Base-by-base conservation (phyloP, 306 rosid genomes). In the Morella rubra region DNA sequence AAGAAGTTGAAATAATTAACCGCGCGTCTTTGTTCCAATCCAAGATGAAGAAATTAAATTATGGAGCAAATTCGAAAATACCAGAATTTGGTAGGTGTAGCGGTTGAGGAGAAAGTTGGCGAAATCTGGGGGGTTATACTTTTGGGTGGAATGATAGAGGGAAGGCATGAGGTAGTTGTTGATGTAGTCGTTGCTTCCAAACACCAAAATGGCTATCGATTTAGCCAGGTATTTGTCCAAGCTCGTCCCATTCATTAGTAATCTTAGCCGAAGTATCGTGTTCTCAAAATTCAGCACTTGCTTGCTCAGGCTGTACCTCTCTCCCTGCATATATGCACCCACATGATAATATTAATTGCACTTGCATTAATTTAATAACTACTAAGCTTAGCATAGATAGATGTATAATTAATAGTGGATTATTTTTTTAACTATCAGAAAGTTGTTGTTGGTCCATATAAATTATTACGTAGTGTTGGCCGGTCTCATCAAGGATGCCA, bases 401-500 rank as follows among this genome's bases (percentile, higher is more conserved):
- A 27, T 27, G 0, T 27, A 27, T 27, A 27, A 27, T 27, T 27
- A 27, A 27, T 27, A 27, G 2, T 27, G 32, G 32, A 27, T 27
- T 27, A 27, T 27, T 27, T 27, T 27, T 27, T 27, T 27, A 27
- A 27, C 1, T 27, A 69, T 12, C 19, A 44, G 37, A 45, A 41
- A 45, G 32, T 69, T 18, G 1, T 9, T 45, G 8, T 19, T 46
- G 19, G 18, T 45, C 16, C 0, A 51, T 22, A 32, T 41, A 53
- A 71, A 0, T 45, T n/a, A n/a, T n/a, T 87, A 94, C 98, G 15
- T 74, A 94, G 83, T 87, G 86, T 55, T 69, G 81, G 74, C 98
- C 98, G 11, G 93, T 84, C 15, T 90, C 93, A 5, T 89, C 94
- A 44, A 94, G 93, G 61, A 94, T 91, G 73, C 98, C 97, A 20